Evolutionary conservation across 2,329 filamentous ascomycete species (phyloP), one percentile per base, ranked within the genome.

Genomic region (Cytospora chrysosperma): DNA sequence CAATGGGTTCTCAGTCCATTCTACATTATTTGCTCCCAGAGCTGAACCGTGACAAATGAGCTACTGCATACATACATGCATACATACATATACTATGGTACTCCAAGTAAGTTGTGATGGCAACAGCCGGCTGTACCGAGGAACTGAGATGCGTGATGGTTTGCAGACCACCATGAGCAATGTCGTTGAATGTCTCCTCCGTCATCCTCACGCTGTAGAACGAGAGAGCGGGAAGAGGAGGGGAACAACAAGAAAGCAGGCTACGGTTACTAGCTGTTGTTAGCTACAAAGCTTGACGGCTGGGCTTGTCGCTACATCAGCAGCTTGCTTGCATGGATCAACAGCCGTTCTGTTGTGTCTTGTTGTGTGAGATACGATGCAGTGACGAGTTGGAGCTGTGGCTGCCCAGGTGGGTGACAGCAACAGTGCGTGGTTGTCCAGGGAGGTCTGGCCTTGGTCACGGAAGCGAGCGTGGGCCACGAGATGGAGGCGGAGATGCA

Each of bases 391-490:
- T 56, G 50, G 37, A 53, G 30, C 40, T 30, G 15, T 52, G 54
- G 54, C 37, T 58, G 54, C 37, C 53, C 28, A 12, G n/a, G n/a
- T n/a, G n/a, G n/a, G 32, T 53, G 15, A 47, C 43, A 15, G n/a
- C 26, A 26, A 28, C 32, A 28, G 30, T 30, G 43, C 17, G 40
- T 21, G 30, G 27, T 26, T 60, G 50, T 47, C 43, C n/a, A 61
- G 34, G 19, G 17, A 19, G 21, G 37, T 12, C 56, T 43, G 59
- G 40, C 28, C 58, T 54, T 61, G 21, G 49, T 21, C 60, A 57
- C 34, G 37, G 28, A 61, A 30, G 34, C 56, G 60, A 63, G 56
- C 53, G 27, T 53, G 54, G 60, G 60, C 51, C 30, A 37, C 55
- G 34, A 49, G 50, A 43, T 15, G 61, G 52, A 51, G 28, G 54